Percentiles rank a stretch among this genome's conserved stretches.
These are phyloP conservation scores for Botrytis byssoidea DNA, from an alignment of 2,329 filamentous ascomycete species.

Conservation along the genomic window DNA sequence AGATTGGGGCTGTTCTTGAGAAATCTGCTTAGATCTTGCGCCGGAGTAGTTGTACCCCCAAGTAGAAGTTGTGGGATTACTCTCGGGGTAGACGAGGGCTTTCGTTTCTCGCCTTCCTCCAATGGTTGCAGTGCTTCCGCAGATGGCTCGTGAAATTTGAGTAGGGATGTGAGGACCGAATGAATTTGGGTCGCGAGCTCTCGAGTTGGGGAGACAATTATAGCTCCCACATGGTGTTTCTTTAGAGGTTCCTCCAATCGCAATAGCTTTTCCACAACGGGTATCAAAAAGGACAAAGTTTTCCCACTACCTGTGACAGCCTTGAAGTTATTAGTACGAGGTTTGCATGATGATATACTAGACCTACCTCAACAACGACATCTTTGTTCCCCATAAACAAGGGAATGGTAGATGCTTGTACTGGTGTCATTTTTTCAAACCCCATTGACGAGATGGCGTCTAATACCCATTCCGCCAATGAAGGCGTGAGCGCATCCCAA, in stretches of 20 bases:
- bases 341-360: conserved; percentile 8
- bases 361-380: conserved; percentile 74
- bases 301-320: conserved; percentile 91
- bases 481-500: conserved; percentile 69
- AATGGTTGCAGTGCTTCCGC: conserved; percentile 60
- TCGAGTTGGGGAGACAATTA: conserved; percentile 89
- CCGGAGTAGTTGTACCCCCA: conserved; percentile 75
- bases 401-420: conserved; percentile 89
- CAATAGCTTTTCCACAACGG: conserved; percentile 77
- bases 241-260: conserved; percentile 79
- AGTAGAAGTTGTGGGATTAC: conserved; percentile 85
- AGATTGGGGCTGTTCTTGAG: conserved; percentile 83
- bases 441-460: conserved; percentile 83
- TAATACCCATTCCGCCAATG: conserved; percentile 78
- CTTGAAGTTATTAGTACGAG: conserved; percentile 40
- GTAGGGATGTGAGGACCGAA: conserved; percentile 70
- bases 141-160: conserved; percentile 81
- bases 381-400: conserved; percentile 89
- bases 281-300: conserved; percentile 81
- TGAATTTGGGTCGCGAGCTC: conserved; percentile 92
- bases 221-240: conserved; percentile 84
- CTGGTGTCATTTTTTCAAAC: conserved; percentile 84
- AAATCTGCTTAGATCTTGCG: conserved; percentile 84
- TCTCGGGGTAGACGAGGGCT: conserved; percentile 48
- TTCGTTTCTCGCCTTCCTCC: conserved; percentile 52